A percentile compares a stretch with the other conserved stretches of the same genome.
phyloP scores from a whole-genome alignment of 139 green algal genomes.

The Chlamydomonas schloesseri region DNA sequence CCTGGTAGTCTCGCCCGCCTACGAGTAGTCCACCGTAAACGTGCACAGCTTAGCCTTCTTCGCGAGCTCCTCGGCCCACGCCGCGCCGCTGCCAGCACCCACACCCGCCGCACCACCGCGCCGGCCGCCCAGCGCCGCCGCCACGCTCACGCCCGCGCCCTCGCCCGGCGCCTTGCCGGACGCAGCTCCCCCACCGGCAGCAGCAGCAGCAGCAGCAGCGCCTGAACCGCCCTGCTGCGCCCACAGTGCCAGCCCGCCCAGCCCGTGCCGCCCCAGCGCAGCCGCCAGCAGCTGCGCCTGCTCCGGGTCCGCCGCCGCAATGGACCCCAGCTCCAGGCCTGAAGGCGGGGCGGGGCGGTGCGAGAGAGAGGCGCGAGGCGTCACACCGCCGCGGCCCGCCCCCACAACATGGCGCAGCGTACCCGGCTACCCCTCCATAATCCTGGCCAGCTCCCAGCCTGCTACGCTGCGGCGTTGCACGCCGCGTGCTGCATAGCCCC shows the following conservation, averaged over 20 bases:
- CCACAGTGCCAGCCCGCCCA: slow-evolving; percentile 27
- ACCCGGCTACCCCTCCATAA: too few species aligned
- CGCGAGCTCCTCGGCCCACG: background rate
- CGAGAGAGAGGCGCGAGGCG: too few species aligned
- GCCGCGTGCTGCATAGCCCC: too few species aligned
- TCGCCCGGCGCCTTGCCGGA: too few species aligned
- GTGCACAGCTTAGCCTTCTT: background rate
- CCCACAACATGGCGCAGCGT: too few species aligned
- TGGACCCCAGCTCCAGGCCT: background rate
- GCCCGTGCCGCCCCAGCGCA: background rate
- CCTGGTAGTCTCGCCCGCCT: too few species aligned
- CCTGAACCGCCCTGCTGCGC: background rate
- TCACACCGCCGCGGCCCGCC: too few species aligned
- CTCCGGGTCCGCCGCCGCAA: background rate
- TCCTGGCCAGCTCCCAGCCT: too few species aligned
- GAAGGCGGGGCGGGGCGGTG: too few species aligned
- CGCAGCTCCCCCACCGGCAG: background rate
- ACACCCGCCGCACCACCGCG: background rate
- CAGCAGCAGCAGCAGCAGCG: too few species aligned
- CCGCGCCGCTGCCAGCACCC: background rate
- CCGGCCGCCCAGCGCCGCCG: background rate
- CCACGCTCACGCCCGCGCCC: too few species aligned
- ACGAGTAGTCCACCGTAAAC: background rate
- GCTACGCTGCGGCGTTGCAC: too few species aligned
- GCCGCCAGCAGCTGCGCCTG: background rate